A percentile compares a stretch with the other conserved stretches of the same genome.
phyloP scores from a whole-genome alignment of 371 early-diverging fungal species.

The Entomophthora muscae region DNA sequence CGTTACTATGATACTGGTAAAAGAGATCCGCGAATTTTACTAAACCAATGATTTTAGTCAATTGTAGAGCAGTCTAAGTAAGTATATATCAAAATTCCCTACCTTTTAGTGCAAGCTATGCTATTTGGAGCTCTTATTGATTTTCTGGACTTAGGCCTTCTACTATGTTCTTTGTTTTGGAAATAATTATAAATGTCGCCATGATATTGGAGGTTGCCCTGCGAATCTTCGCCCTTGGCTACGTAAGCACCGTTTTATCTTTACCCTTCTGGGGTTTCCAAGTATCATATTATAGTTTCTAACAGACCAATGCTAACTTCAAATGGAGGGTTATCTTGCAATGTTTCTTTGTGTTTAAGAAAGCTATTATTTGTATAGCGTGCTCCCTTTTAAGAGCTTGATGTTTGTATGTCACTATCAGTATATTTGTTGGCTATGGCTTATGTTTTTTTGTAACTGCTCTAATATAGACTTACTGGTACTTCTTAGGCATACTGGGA shows the following conservation, averaged over 20 bases:
- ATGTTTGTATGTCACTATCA: not conserved
- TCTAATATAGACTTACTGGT: not conserved
- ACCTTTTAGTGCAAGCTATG: not conserved
- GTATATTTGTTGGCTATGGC: not conserved
- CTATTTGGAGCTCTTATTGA: not conserved
- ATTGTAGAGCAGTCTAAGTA: constrained; percentile 1
- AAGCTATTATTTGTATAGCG: not conserved
- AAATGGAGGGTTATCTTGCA: no score
- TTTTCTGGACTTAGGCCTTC: not conserved
- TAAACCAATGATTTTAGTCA: not conserved
- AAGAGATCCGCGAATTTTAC: not conserved
- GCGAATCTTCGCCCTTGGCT: constrained; percentile 1
- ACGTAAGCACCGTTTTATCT: not conserved
- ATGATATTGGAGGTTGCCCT: constrained; percentile 7
- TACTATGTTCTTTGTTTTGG: not conserved
- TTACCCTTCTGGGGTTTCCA: not conserved
- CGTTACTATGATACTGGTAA: constrained; percentile 5
- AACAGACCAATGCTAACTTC: no score
- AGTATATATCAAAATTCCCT: not conserved
- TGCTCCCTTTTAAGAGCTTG: not conserved
- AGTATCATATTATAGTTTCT: not conserved
- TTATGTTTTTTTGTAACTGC: not conserved
- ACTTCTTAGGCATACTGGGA: constrained; percentile 3
- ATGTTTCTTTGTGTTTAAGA: no score
- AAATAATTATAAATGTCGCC: constrained; percentile 6